phyloP scores from a whole-genome alignment of 2,329 filamentous ascomycete genomes.

The Kalmusia sp. region DNA sequence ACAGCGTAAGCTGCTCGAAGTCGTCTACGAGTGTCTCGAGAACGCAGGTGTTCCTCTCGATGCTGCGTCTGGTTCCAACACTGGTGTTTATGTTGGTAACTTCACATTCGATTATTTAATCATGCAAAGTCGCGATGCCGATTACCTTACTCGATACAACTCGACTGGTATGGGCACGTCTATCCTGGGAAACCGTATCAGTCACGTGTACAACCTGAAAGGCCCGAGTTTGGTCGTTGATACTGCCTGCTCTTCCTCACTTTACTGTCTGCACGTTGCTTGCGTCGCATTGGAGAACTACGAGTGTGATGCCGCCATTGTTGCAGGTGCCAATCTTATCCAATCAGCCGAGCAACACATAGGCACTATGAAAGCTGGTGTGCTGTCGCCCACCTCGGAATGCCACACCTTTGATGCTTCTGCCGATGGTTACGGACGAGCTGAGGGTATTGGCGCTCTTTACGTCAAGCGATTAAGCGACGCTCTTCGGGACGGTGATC shows the following conservation, averaged over 20 bases:
- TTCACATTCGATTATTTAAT: constrained; percentile 23
- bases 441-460: constrained; percentile 24
- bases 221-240: constrained; percentile 34
- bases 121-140: constrained; percentile 20
- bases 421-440: constrained; percentile 30
- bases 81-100: constrained; percentile 17
- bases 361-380: constrained; percentile 8
- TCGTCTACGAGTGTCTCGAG: constrained; percentile 25
- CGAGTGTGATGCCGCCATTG: constrained; percentile 29
- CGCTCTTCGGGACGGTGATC: constrained; percentile 63
- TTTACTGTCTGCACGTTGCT: neutral
- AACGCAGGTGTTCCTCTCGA: constrained; percentile 31
- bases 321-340: constrained; percentile 21
- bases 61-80: constrained; percentile 6
- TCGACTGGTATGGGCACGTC: constrained; percentile 21
- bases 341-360: constrained; percentile 8
- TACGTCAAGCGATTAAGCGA: constrained; percentile 56
- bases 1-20: constrained; percentile 29
- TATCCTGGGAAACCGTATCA: constrained; percentile 25
- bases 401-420: constrained; percentile 25
- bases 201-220: constrained; percentile 33
- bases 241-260: constrained; percentile 33
- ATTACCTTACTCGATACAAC: constrained; percentile 1
- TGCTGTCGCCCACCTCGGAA: constrained; percentile 17
- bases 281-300: constrained; percentile 4